A percentile compares a stretch with the other conserved stretches of the same genome.
Evolutionary conservation across 805 yeast genomes (phyloP).

Genomic region (Ogataea dorogensis): DNA sequence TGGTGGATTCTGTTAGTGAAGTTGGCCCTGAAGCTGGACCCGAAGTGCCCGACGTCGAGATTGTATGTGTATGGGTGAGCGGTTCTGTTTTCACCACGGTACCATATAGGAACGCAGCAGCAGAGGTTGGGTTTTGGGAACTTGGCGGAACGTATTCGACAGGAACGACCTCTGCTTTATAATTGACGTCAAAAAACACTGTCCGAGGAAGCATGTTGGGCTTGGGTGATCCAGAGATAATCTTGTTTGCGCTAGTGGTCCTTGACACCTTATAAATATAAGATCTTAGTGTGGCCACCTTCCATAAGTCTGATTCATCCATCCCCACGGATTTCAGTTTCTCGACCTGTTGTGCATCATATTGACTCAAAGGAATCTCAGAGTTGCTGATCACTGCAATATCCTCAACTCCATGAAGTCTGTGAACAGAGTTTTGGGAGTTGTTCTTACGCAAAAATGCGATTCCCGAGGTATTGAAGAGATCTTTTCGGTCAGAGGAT

Average conservation of each 20-base stretch:
- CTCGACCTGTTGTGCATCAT: constrained; percentile 72
- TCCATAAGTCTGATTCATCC: constrained; percentile 75
- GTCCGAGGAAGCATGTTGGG: constrained; percentile 46
- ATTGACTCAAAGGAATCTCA: constrained; percentile 56
- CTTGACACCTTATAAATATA: constrained; percentile 62
- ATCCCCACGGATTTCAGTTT: constrained; percentile 73
- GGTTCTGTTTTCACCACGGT: constrained; percentile 23
- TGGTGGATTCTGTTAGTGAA: constrained; percentile 27
- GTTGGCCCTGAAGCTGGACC: constrained; percentile 19
- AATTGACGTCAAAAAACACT: constrained; percentile 47
- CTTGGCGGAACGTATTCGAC: constrained; percentile 7
- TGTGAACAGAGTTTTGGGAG: constrained; percentile 17
- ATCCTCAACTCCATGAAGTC: constrained; percentile 26
- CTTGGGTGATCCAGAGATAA: constrained; percentile 22
- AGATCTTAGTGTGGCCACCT: constrained; percentile 65
- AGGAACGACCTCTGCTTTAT: constrained; percentile 26
- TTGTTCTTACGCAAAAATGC: constrained; percentile 32
- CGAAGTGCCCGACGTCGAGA: constrained; percentile 25
- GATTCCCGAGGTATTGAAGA: constrained; percentile 45
- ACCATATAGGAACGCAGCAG: constrained; percentile 21
- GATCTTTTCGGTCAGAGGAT: constrained; percentile 33
- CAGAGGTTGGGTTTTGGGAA: constrained; percentile 9
- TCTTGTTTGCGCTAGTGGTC: too few species aligned
- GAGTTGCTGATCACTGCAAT: constrained; percentile 39
- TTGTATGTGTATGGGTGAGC: constrained; percentile 17